Evolutionary conservation across 768 basidiomycete species (phyloP), one percentile per base, ranked within the genome.

Genomic region (Pleurotus cornucopiae): DNA sequence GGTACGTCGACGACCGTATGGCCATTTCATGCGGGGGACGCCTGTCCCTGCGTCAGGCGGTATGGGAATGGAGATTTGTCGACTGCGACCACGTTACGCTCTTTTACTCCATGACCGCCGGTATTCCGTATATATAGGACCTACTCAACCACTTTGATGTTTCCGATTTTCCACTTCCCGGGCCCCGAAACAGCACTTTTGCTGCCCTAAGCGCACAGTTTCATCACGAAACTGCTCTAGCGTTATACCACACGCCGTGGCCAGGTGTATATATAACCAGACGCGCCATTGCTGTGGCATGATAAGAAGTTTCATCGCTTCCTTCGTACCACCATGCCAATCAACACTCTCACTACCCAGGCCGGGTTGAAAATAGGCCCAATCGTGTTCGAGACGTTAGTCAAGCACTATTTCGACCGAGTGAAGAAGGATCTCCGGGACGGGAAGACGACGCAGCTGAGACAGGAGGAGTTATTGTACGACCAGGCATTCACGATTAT

Each of bases 401-500:
- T 93, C 64, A 89, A 88, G 67, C 92, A 94, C 66, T 95, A 92
- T 68, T 81, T 94, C 47, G 85, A 88, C 44, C 79, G 84, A 12
- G 67, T 83, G 47, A 82, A 74, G 69, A 73, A 71, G 20, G 76
- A 78, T 56, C 62, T 62, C 7, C 69, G 73, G 39, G 69, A 74
- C 16, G 69, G 68, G 47, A 73, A 73, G 16, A 71, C 70, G 45
- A 80, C 78, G 12, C 73, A 74, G 38, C 71, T 90, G 55, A 75
- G 81, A 62, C 78, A 85, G 63, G 85, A 91, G 51, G 89, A 94
- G 65, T 71, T 94, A 23, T 69, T 94, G 56, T 94, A 91, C 63
- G 88, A 94, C 58, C 83, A 90, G 63, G 87, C 79, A 1, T 92
- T 91, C 65, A 85, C 76, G 54, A 80, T 91, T 46, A 77, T 85